A percentile compares a stretch with the other conserved stretches of the same genome.
These are phyloP conservation scores for Podospora tetraspora DNA, from an alignment of 495 filamentous ascomycete genomes.

Conservation along the genomic window DNA sequence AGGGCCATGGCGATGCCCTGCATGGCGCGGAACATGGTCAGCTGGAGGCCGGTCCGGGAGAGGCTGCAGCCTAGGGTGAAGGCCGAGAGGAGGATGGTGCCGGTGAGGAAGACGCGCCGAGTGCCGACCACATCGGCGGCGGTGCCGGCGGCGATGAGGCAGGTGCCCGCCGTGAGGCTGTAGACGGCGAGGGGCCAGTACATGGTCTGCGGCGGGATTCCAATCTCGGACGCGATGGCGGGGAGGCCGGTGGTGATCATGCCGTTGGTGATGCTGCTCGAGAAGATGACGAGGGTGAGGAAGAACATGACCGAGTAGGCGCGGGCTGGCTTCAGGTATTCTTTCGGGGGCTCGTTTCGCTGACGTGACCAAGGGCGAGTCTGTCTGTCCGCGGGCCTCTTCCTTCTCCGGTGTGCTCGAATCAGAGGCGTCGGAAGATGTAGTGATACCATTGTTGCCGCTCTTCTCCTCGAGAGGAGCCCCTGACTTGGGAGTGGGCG, in stretches of 20 bases:
- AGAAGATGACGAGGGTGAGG: too few species aligned
- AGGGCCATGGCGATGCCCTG: conserved; percentile 48
- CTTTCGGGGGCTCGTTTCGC: too few species aligned
- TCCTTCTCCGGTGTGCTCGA: too few species aligned
- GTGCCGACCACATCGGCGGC: conserved; percentile 50
- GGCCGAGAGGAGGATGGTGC: conserved; percentile 37
- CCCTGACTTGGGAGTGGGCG: too few species aligned
- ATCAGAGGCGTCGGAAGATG: too few species aligned
- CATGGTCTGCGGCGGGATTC: conserved; percentile 18
- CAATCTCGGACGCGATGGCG: conserved; percentile 41
- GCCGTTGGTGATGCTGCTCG: not conserved
- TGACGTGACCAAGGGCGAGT: too few species aligned
- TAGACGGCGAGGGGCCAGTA: conserved; percentile 49
- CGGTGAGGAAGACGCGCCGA: conserved; percentile 39
- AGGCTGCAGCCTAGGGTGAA: conserved; percentile 45
- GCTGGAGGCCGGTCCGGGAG: conserved; percentile 36
- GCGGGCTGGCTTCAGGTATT: too few species aligned
- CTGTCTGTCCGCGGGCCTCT: too few species aligned
- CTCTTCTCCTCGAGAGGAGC: too few species aligned
- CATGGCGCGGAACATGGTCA: conserved; percentile 50
- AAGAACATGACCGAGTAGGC: too few species aligned
- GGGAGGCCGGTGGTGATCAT: conserved; percentile 38
- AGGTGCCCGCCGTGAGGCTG: conserved; percentile 40
- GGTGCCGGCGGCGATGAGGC: conserved; percentile 46
- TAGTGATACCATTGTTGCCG: too few species aligned